Conservation (phyloP, 2,329 filamentous ascomycete genomes). For the Colletotrichum godetiae region DNA sequence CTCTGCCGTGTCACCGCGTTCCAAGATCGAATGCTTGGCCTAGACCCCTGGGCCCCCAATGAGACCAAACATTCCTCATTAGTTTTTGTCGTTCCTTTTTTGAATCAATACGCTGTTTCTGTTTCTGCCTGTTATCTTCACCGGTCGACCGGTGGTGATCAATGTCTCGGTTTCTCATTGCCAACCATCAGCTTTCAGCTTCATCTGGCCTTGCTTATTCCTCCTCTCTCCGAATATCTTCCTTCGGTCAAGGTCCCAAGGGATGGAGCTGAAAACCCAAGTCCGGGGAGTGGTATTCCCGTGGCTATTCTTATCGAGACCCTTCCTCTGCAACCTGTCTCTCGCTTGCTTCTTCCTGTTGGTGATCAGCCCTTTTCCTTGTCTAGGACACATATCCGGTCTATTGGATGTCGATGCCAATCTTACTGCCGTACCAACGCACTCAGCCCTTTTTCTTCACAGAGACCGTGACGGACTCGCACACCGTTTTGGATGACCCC, state of each 20-base stretch:
- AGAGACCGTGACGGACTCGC: background rate
- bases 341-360: background rate
- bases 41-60: background rate
- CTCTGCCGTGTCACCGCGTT: background rate
- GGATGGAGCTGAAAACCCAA: background rate
- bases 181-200: background rate
- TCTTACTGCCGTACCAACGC: background rate
- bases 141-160: background rate
- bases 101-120: background rate
- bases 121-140: background rate
- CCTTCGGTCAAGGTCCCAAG: background rate
- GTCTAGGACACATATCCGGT: background rate
- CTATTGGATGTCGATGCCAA: background rate
- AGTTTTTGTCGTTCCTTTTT: background rate
- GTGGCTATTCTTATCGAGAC: background rate
- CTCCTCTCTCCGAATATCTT: background rate
- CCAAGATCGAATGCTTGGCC: background rate
- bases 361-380: background rate
- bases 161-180: background rate
- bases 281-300: background rate
- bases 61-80: background rate
- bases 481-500: background rate
- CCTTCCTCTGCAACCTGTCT: background rate
- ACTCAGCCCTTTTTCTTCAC: background rate
- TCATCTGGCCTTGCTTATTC: background rate